These are phyloP conservation scores for Dunaliella primolecta DNA, from an alignment of 139 green algal species.

Conservation along the genomic window DNA sequence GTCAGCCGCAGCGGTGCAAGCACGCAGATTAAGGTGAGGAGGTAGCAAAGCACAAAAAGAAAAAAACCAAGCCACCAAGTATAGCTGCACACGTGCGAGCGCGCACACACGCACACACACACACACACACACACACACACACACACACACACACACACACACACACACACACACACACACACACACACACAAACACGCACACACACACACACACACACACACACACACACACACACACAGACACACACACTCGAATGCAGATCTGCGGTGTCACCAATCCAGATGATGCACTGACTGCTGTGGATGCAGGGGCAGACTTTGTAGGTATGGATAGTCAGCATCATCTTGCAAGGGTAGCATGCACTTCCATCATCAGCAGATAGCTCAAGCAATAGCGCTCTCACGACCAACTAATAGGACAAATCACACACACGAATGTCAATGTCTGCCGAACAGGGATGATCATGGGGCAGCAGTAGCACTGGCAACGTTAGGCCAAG, in stretches of 20 bases:
- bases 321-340: conserved; percentile 30
- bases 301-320: conserved; percentile 47
- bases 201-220: background rate
- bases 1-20: conserved; percentile 17
- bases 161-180: background rate
- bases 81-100: background rate
- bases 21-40: conserved; percentile 16
- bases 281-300: conserved; percentile 65
- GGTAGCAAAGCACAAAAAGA: background rate
- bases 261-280: conserved; percentile 75
- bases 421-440: background rate
- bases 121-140: background rate
- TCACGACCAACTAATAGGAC: background rate
- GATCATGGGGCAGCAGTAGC: conserved; percentile 75
- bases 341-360: too few relatives aligned
- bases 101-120: background rate
- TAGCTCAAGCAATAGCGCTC: background rate
- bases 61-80: background rate
- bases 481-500: background rate
- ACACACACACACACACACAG: background rate
- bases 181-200: background rate
- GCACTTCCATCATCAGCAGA: background rate
- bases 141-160: background rate
- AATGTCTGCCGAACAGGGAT: conserved; percentile 50
- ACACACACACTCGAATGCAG: conserved; percentile 30